Base-by-base conservation (phyloP, 805 yeast genomes). In the Spathaspora arborariae region DNA sequence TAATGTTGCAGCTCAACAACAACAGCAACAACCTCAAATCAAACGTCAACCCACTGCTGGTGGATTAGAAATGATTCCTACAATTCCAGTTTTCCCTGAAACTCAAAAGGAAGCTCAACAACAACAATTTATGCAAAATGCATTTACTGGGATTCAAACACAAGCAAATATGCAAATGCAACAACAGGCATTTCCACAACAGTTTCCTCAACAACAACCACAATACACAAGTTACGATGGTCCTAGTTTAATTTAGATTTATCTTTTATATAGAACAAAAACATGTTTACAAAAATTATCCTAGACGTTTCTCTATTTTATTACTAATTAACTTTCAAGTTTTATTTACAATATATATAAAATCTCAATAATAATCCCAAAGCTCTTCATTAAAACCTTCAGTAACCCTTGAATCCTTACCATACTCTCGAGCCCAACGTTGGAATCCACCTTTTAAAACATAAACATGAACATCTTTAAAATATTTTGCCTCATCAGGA, bases 381-480 rank as follows among this genome's bases (percentile, higher is more conserved):
- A 72, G 36, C 20, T 66, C 76, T 46, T 60, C 59, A 15, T 57
- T 61, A 42, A 59, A 72, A 6, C 55, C 74, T 45, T 67, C 92
- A 0, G 96, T 88, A 7, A 85, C 82, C 2, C 60, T 51, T 1
- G 52, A 51, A 55, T 90, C 95, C 2, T 68, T 72, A 1, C 97
- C 96, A 58, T 84, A 91, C 5, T 67, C 59, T 42, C 74, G 70
- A 53, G 88, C 96, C 98, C 98, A 92, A 45, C 75, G 75, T 35
- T 77, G 79, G 63, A 92, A 94, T 0, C 99, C 98, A 3, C 96
- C 97, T 50, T 76, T 65, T 30, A 94, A 68, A 2, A 92, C 84
- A 75, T 81, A 85, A 2, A 92, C 80, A 26, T 75, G 67, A 47
- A 80, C 73, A 5, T 63, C 57, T 2, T 65, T 62, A 26, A 61